phyloP scores from a whole-genome alignment of 805 yeast species.

The Wickerhamiella occidentalis region DNA sequence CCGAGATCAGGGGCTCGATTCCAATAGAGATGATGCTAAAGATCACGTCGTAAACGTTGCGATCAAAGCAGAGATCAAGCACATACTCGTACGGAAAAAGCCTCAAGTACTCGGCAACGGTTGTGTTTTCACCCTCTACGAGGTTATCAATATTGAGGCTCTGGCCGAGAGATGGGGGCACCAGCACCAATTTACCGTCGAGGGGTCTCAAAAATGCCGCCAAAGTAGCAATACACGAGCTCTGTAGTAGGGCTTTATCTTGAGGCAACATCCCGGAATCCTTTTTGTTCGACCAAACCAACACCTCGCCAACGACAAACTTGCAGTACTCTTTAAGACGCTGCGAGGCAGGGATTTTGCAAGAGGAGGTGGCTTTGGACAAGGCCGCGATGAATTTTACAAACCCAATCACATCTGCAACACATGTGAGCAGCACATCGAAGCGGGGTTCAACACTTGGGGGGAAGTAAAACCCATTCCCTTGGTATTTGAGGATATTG shows the following conservation, averaged over 20 bases:
- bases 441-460: conserved; percentile 35
- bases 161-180: conserved; percentile 11
- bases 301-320: conserved; percentile 53
- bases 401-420: conserved; percentile 52
- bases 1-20: conserved; percentile 40
- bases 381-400: conserved; percentile 40
- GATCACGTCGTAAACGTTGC: conserved; percentile 42
- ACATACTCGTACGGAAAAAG: conserved; percentile 60
- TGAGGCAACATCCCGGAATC: conserved; percentile 28
- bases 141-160: conserved; percentile 39
- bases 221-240: conserved; percentile 40
- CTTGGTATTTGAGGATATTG: conserved; percentile 18
- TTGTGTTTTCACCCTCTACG: conserved; percentile 29
- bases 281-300: conserved; percentile 36
- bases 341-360: conserved; percentile 6
- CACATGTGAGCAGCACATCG: conserved; percentile 36
- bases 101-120: conserved; percentile 41
- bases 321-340: conserved; percentile 41
- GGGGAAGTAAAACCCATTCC: conserved; percentile 24
- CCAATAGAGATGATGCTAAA: conserved; percentile 47
- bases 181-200: conserved; percentile 6
- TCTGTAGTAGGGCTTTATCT: conserved; percentile 39
- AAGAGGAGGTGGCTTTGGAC: not conserved
- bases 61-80: conserved; percentile 50
- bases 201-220: conserved; percentile 39